Conservation (phyloP, 768 basidiomycete genomes). For the Termitomyces bulborhizus region DNA sequence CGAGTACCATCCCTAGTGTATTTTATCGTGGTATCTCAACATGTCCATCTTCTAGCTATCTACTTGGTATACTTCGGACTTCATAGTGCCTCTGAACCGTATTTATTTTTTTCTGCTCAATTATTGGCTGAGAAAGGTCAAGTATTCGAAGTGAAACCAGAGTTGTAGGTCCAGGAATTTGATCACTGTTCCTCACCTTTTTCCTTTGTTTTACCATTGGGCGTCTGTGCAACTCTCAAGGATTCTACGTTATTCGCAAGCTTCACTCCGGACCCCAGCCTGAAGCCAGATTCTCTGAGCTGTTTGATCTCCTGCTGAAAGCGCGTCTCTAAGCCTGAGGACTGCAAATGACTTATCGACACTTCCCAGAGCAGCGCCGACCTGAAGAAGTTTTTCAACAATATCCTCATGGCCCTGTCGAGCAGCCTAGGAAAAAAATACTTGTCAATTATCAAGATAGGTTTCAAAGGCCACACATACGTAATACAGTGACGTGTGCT, state of each 20-base stretch:
- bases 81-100: background rate
- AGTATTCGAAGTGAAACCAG: no score
- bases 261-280: conserved; percentile 30
- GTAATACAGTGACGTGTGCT: conserved; percentile 82
- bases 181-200: background rate
- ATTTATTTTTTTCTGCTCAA: no score
- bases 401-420: conserved; percentile 58
- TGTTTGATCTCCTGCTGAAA: conserved; percentile 33
- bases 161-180: no score
- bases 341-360: conserved; percentile 58
- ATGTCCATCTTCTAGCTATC: background rate
- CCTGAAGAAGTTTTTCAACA: conserved; percentile 60
- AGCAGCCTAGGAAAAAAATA: conserved; percentile 51
- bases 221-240: background rate
- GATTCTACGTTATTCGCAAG: background rate
- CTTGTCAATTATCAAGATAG: background rate
- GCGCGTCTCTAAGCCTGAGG: conserved; percentile 33
- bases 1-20: background rate
- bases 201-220: background rate
- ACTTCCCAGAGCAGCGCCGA: conserved; percentile 71
- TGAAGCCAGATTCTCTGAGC: conserved; percentile 50
- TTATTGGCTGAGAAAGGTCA: no score
- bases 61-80: background rate
- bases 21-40: background rate
- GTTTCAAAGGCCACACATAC: conserved; percentile 25